Base-by-base conservation (phyloP, 371 early-diverging fungal genomes). In the Apophysomyces elegans region DNA sequence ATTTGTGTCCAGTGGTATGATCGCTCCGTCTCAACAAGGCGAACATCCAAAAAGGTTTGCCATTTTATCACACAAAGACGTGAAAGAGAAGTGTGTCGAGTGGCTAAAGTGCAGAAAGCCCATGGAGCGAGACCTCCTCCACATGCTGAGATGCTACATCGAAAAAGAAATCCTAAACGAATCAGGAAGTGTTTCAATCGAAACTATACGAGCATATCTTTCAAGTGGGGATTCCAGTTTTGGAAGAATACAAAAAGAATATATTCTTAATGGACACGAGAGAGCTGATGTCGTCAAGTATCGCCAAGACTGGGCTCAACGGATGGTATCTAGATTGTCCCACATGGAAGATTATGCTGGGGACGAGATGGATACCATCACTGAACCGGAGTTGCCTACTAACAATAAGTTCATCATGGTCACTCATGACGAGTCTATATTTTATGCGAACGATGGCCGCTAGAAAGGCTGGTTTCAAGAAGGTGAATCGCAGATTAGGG, bases 381-480 rank as follows among this genome's bases (percentile, higher is more conserved):
- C 2, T 41, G 32, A n/a, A 43, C 39, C 61, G n/a, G 12, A 2
- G 0, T 36, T 66, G 8, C 35, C 18, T 36, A 37, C 5, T 5
- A 46, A 58, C 18, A 16, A 21, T 32, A 68, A 46, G 13, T 32
- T 63, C 21, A 60, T 68, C 16, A 35, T 36, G 21, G 62, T 36
- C 8, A n/a, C 37, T 14, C 61, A 68, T 44, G 68, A 68, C 37
- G 64, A 68, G 32, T 56, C 45, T 21, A 59, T 63, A 7, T 63
- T 68, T 45, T 68, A 63, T 45, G 59, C 60, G 8, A 68, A 68
- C 26, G 64, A 63, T 37, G 59, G 64, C 4, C 63, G 44, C 43
- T 4, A 44, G 1, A 9, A 50, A 14, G 11, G 59, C 2, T 68
- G 68, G 68, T n/a, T 68, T 12, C 16, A 16, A 9, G 21, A 63